Evolutionary conservation across 2,329 filamentous ascomycete species (phyloP).

Genomic region (Periconia sp.): DNA sequence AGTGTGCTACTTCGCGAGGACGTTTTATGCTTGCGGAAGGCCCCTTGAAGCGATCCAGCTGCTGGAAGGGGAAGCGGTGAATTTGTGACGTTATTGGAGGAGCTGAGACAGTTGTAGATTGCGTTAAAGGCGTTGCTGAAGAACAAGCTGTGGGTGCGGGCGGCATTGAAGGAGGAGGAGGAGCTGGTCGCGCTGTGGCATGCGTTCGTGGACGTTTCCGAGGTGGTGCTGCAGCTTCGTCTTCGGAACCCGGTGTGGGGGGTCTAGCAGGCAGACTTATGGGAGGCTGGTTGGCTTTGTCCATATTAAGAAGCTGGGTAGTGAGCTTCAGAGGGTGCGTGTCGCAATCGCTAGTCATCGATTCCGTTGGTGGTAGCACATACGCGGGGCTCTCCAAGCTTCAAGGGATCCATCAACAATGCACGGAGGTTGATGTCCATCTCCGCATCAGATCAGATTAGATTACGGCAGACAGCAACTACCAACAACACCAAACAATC

Average conservation of each 20-base stretch:
- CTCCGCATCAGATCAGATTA: constrained; percentile 5
- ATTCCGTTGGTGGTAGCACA: neutral
- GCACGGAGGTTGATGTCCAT: neutral
- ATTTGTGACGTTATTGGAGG: constrained; percentile 2
- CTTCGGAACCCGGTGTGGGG: constrained; percentile 9
- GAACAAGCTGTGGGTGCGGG: neutral
- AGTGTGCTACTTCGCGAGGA: constrained; percentile 80
- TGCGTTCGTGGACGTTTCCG: constrained; percentile 35
- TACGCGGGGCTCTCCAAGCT: neutral
- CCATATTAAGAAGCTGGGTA: neutral
- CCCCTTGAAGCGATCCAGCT: constrained; percentile 36
- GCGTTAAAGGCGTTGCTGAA: neutral
- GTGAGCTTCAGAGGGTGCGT: neutral
- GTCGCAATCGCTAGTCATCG: neutral
- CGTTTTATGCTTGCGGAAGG: constrained; percentile 38
- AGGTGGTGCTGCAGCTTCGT: constrained; percentile 18
- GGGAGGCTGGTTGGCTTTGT: neutral
- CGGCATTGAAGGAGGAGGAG: constrained; percentile 4
- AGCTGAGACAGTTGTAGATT: neutral
- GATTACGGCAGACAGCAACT: constrained; percentile 15
- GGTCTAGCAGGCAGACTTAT: constrained; percentile 8
- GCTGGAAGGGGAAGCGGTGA: constrained; percentile 32
- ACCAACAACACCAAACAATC: constrained; percentile 18
- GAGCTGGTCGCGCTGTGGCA: constrained; percentile 31
- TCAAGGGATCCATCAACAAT: neutral